Percentiles rank a stretch among this genome's conserved stretches.
These are phyloP conservation scores for Pseudonitzschia multiseries DNA, from an alignment of 108 stramenopile genomes.

Conservation along the genomic window DNA sequence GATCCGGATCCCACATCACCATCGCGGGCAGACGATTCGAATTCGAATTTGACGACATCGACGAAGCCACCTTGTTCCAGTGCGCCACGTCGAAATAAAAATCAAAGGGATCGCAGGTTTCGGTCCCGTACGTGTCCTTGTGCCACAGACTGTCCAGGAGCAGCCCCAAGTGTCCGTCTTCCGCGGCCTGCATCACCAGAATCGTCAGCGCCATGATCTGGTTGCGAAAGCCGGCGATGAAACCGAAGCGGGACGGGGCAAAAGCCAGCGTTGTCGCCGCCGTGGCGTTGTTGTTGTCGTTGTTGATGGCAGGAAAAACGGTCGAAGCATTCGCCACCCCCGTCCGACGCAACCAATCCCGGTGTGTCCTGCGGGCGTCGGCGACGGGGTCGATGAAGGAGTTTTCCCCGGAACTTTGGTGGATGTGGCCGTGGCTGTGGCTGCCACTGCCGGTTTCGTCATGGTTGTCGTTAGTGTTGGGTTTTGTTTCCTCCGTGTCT, in stretches of 20 bases:
- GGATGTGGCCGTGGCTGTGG: too few relatives aligned
- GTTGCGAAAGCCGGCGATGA: conserved; percentile 31
- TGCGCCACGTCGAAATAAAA: conserved; percentile 29
- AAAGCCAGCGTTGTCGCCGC: neutral
- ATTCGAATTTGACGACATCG: neutral
- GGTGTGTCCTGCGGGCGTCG: too few relatives aligned
- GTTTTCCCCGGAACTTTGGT: too few relatives aligned
- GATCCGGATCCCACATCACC: conserved; percentile 15
- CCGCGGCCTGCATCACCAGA: conserved; percentile 17
- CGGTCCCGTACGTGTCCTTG: conserved; percentile 33
- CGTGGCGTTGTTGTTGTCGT: neutral
- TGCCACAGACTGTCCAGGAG: conserved; percentile 20
- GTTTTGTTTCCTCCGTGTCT: too few relatives aligned
- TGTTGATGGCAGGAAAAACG: too few relatives aligned
- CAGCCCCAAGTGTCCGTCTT: conserved; percentile 20
- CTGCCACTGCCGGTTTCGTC: too few relatives aligned
- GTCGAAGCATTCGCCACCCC: too few relatives aligned
- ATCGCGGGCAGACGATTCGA: conserved; percentile 9
- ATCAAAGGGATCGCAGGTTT: conserved; percentile 16
- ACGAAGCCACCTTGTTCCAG: conserved; percentile 30
- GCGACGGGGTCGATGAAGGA: too few relatives aligned
- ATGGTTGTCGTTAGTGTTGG: too few relatives aligned
- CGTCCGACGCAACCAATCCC: too few relatives aligned
- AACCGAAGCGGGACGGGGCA: conserved; percentile 2
- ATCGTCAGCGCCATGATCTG: conserved; percentile 34